These are phyloP conservation scores for Globisporangium nunn DNA, from an alignment of 352 stramenopile genomes.

Conservation along the genomic window DNA sequence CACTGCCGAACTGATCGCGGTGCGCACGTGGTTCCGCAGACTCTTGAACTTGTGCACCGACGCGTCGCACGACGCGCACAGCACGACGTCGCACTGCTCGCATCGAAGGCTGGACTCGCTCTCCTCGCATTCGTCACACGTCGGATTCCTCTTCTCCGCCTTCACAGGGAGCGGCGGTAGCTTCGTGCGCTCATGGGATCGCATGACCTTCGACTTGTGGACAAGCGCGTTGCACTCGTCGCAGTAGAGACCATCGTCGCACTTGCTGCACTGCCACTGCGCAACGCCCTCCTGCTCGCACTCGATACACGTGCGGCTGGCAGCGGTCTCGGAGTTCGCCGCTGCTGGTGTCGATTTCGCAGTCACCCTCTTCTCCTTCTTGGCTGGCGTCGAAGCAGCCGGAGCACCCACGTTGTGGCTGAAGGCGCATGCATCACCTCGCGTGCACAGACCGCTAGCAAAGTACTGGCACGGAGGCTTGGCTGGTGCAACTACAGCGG, in stretches of 20 bases:
- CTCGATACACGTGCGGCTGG: constrained; percentile 47
- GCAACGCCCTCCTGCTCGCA: constrained; percentile 44
- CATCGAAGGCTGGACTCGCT: constrained; percentile 32
- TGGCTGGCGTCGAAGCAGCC: background rate
- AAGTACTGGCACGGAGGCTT: constrained; percentile 38
- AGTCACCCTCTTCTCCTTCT: constrained; percentile 5
- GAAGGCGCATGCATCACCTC: constrained; percentile 44
- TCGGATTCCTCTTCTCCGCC: constrained; percentile 19
- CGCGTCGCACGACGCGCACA: constrained; percentile 46
- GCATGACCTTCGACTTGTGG: constrained; percentile 59
- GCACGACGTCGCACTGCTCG: constrained; percentile 47
- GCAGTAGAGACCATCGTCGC: constrained; percentile 59
- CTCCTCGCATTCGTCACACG: constrained; percentile 50
- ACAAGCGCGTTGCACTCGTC: constrained; percentile 47
- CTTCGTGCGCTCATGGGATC: constrained; percentile 36
- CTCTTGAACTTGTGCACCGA: constrained; percentile 75
- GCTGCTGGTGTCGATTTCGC: background rate
- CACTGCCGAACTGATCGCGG: constrained; percentile 3
- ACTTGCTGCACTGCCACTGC: constrained; percentile 44
- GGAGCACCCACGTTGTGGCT: constrained; percentile 21
- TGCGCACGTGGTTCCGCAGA: constrained; percentile 39
- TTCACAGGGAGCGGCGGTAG: constrained; percentile 18
- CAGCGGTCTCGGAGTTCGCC: constrained; percentile 1
- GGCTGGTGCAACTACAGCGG: background rate
- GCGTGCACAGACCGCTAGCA: constrained; percentile 38